Percentiles rank a stretch among this genome's conserved stretches.
Evolutionary conservation across 306 rosid species (phyloP).

Genomic region (Pyrus communis): DNA sequence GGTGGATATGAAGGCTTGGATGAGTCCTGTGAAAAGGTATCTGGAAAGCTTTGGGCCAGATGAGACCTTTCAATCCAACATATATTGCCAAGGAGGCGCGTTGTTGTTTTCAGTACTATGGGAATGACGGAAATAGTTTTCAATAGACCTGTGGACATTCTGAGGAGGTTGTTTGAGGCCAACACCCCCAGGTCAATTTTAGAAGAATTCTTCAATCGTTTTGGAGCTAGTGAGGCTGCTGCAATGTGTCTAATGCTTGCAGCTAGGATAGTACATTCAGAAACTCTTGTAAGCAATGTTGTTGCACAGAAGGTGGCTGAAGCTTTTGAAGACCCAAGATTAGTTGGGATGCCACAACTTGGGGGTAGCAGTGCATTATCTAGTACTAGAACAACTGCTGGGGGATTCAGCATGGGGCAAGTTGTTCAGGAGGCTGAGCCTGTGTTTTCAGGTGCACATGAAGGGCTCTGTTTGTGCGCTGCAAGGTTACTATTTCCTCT

Average conservation of each 20-base stretch:
- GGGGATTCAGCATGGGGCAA: conserved; percentile 99
- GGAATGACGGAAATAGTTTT: conserved; percentile 97
- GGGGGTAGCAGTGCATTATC: conserved; percentile 76
- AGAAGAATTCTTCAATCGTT: conserved; percentile 93
- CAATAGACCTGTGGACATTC: conserved; percentile 83
- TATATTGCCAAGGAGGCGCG: conserved; percentile 89
- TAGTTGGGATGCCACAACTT: conserved; percentile 98
- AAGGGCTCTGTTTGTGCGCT: conserved; percentile 92
- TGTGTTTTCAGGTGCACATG: conserved; percentile 95
- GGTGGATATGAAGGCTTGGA: conserved; percentile 60
- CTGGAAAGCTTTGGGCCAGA: conserved; percentile 90
- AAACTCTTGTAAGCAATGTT: conserved; percentile 64
- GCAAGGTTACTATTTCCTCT: conserved; percentile 88
- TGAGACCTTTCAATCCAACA: conserved; percentile 95
- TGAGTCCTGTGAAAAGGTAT: conserved; percentile 63
- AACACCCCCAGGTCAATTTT: conserved; percentile 73
- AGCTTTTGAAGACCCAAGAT: conserved; percentile 92
- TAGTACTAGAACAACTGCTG: conserved; percentile 73
- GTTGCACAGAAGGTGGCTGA: conserved; percentile 92
- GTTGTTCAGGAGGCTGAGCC: conserved; percentile 99
- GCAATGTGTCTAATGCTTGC: conserved; percentile 96
- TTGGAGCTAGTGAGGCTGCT: conserved; percentile 96
- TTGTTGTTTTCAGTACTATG: conserved; percentile 86
- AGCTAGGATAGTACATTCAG: conserved; percentile 73
- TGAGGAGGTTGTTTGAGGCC: conserved; percentile 80